Percentiles rank a stretch among this genome's conserved stretches.
Evolutionary conservation across 495 filamentous ascomycete genomes (phyloP).

Genomic region (Penicillium samsonianum): DNA sequence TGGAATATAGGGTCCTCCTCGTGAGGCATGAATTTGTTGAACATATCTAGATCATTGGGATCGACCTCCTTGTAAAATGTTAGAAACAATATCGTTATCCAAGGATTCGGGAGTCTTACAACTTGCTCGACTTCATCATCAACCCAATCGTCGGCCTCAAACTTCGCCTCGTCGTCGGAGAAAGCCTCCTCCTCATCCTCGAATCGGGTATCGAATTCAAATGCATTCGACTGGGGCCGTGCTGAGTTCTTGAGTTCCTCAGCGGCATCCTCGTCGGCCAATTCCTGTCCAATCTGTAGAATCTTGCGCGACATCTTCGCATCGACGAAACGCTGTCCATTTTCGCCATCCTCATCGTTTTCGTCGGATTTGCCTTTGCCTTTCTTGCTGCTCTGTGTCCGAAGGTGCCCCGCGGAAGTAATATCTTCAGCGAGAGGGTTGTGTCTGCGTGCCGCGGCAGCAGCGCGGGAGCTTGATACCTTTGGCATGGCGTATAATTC

Average conservation of each 20-base stretch:
- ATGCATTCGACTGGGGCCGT: conserved; percentile 56
- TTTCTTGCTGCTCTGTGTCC: conserved; percentile 53
- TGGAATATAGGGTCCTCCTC: conserved; percentile 52
- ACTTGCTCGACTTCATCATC: conserved; percentile 76
- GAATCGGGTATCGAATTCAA: conserved; percentile 64
- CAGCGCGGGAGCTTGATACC: conserved; percentile 42
- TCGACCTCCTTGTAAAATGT: conserved; percentile 65
- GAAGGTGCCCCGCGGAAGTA: conserved; percentile 61
- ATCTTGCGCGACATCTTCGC: conserved; percentile 86
- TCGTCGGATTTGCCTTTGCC: conserved; percentile 56
- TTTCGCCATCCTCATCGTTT: conserved; percentile 59
- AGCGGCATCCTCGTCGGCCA: conserved; percentile 72
- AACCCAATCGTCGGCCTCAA: conserved; percentile 57
- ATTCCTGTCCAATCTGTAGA: conserved; percentile 77
- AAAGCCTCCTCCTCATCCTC: conserved; percentile 48
- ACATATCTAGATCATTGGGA: conserved; percentile 84
- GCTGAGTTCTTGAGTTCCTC: conserved; percentile 39
- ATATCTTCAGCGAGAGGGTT: conserved; percentile 76
- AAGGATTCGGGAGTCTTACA: conserved; percentile 34
- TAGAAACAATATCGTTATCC: conserved; percentile 4
- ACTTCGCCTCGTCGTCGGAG: conserved; percentile 60
- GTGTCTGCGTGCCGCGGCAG: conserved; percentile 54
- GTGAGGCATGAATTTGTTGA: conserved; percentile 84
- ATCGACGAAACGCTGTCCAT: conserved; percentile 73
- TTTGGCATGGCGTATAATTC: conserved; percentile 43